Conservation (phyloP, 2,329 filamentous ascomycete genomes). For the Sclerotinia sclerotiorum region DNA sequence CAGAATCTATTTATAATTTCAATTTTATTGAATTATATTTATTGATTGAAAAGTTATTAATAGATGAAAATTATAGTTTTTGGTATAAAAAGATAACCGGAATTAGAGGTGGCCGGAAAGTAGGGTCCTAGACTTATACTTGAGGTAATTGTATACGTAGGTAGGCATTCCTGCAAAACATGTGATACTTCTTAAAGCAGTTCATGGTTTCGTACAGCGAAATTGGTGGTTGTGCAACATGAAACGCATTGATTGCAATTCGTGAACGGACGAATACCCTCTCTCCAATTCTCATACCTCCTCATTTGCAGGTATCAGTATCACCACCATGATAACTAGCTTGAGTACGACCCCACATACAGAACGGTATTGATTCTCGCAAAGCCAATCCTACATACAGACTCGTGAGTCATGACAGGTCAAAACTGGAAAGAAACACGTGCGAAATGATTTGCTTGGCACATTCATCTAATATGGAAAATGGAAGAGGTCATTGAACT, state of each 20-base stretch:
- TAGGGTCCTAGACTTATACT: too few relatives aligned
- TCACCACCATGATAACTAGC: background rate
- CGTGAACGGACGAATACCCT: background rate
- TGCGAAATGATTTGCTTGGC: background rate
- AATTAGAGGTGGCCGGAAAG: too few relatives aligned
- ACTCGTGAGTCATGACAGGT: background rate
- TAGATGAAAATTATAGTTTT: too few relatives aligned
- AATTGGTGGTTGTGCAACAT: background rate
- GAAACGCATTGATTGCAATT: background rate
- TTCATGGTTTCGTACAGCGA: background rate
- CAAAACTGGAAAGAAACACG: background rate
- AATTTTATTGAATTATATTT: too few relatives aligned
- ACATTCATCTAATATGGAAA: background rate
- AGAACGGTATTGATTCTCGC: background rate
- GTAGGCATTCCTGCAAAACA: background rate
- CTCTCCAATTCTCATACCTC: background rate
- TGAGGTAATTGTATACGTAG: background rate
- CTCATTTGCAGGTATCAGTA: too few relatives aligned
- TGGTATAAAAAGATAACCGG: too few relatives aligned
- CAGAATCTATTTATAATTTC: too few relatives aligned
- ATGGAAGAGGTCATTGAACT: background rate
- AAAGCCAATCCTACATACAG: background rate
- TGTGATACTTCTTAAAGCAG: background rate
- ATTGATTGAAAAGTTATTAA: too few relatives aligned
- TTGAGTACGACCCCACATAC: background rate